phyloP scores from a whole-genome alignment of 192 early-diverging fungal species.

The Mortierella antarctica region DNA sequence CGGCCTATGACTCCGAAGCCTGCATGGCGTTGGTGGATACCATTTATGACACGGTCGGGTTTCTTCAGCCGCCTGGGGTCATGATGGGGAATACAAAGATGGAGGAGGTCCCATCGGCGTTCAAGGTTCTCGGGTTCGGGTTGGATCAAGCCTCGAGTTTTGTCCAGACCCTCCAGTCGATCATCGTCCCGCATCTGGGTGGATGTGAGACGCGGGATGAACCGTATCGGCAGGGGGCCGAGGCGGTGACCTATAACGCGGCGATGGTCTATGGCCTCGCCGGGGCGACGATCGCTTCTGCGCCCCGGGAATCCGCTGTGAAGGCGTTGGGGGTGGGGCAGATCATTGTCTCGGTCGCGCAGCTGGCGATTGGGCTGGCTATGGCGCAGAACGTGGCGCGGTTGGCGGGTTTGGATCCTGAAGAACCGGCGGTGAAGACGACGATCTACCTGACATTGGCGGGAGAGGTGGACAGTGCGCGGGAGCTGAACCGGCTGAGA shows the following conservation, averaged over 20 bases:
- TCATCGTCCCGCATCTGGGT: background rate
- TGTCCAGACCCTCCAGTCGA: conserved; percentile 4
- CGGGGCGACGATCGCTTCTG: conserved; percentile 6
- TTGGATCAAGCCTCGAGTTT: conserved; percentile 13
- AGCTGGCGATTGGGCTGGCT: conserved; percentile 27
- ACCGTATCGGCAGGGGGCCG: conserved; percentile 13
- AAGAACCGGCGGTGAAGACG: background rate
- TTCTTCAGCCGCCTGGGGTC: conserved; percentile 11
- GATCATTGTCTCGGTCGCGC: conserved; percentile 18
- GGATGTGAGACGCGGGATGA: conserved; percentile 16
- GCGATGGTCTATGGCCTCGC: conserved; percentile 26
- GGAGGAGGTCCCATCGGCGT: background rate
- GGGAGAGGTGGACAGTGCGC: background rate
- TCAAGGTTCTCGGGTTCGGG: conserved; percentile 28
- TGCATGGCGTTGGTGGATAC: conserved; percentile 25
- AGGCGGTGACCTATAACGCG: conserved; percentile 28
- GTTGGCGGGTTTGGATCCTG: conserved; percentile 19
- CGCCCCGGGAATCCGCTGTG: conserved; percentile 1
- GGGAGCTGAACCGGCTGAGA: background rate
- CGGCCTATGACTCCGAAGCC: conserved; percentile 8
- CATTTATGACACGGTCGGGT: conserved; percentile 34
- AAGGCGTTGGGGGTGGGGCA: conserved; percentile 16
- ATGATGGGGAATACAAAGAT: conserved; percentile 16
- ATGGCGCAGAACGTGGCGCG: conserved; percentile 29
- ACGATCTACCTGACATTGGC: conserved; percentile 21